A percentile compares a stretch with the other conserved stretches of the same genome.
These are phyloP conservation scores for Davidsoniella neocaledoniae DNA, from an alignment of 2,329 filamentous ascomycete species.

Conservation along the genomic window DNA sequence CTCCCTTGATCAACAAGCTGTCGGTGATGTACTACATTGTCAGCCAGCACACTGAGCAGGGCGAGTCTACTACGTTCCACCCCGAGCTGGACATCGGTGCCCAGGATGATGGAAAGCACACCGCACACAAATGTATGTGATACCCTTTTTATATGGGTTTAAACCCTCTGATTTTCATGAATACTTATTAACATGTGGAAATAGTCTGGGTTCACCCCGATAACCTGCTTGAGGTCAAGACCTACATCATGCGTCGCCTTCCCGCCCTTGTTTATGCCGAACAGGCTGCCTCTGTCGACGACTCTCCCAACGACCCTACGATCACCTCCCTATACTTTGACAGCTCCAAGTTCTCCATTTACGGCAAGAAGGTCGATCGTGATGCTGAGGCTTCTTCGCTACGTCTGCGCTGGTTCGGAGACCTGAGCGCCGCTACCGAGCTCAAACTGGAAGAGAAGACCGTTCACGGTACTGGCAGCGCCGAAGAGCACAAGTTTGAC, in stretches of 20 bases:
- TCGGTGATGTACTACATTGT: slow-evolving; percentile 95
- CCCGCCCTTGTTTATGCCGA: slow-evolving; percentile 89
- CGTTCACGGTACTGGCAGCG: slow-evolving; percentile 57
- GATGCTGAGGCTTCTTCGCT: slow-evolving; percentile 63
- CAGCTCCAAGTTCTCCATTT: slow-evolving; percentile 69
- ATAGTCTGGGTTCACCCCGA: slow-evolving; percentile 88
- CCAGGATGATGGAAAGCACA: slow-evolving; percentile 40
- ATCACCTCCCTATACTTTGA: slow-evolving; percentile 97
- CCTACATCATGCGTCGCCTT: slow-evolving; percentile 75
- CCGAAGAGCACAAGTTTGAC: slow-evolving; percentile 61
- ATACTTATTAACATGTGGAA: slow-evolving; percentile 14
- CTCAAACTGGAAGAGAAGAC: slow-evolving; percentile 83
- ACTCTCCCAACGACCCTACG: slow-evolving; percentile 68
- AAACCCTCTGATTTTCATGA: slow-evolving; percentile 15
- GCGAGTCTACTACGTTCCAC: slow-evolving; percentile 20
- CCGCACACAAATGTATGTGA: slow-evolving; percentile 64
- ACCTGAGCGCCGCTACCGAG: slow-evolving; percentile 60
- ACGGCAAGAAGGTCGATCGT: slow-evolving; percentile 67
- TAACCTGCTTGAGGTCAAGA: slow-evolving; percentile 94
- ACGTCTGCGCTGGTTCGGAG: slow-evolving; percentile 81
- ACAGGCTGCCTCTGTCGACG: slow-evolving; percentile 64
- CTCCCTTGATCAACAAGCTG: slow-evolving; percentile 73
- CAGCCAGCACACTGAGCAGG: slow-evolving; percentile 60
- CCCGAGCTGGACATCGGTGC: slow-evolving; percentile 25
- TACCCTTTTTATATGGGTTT: neutral